Conservation (phyloP, 176 grass and related monocot genomes). For the Cocos nucifera region DNA sequence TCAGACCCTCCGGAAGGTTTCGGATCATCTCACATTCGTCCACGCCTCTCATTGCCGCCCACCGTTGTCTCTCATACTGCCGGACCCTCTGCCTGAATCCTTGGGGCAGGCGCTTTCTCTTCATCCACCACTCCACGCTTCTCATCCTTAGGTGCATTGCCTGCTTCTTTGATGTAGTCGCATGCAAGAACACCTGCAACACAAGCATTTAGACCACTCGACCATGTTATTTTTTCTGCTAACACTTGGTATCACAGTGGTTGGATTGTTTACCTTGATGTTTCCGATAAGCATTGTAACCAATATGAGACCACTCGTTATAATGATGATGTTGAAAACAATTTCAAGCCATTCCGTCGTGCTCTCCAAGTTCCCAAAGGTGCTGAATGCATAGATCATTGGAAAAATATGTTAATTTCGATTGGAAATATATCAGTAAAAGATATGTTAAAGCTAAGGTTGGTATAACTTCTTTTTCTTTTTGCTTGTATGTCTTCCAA, state of each 20-base stretch:
- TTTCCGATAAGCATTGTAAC: conserved; percentile 96
- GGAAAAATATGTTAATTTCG: too few relatives aligned
- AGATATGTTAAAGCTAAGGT: too few relatives aligned
- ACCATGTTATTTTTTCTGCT: too few relatives aligned
- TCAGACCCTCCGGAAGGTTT: conserved; percentile 66
- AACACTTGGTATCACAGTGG: too few relatives aligned
- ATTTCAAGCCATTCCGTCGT: conserved; percentile 97
- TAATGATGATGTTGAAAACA: conserved; percentile 89
- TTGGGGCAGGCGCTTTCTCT: conserved; percentile 39
- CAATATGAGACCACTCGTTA: conserved; percentile 63
- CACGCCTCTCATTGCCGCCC: conserved; percentile 80
- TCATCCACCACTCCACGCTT: conserved; percentile 80
- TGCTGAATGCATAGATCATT: conserved; percentile 19
- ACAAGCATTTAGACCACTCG: too few relatives aligned
- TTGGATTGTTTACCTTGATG: conserved; percentile 50
- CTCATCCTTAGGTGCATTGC: conserved; percentile 58
- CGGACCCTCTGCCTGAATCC: conserved; percentile 51
- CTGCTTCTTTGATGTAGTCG: conserved; percentile 96
- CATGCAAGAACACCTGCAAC: conserved; percentile 62
- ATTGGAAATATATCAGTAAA: too few relatives aligned
- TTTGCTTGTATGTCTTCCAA: too few relatives aligned
- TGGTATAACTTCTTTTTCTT: too few relatives aligned
- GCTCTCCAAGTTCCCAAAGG: conserved; percentile 87
- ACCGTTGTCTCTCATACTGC: conserved; percentile 77
- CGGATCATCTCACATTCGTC: conserved; percentile 61